Evolutionary conservation across 345 rosid genomes (phyloP).

Genomic region (Boechera divaricarpa): DNA sequence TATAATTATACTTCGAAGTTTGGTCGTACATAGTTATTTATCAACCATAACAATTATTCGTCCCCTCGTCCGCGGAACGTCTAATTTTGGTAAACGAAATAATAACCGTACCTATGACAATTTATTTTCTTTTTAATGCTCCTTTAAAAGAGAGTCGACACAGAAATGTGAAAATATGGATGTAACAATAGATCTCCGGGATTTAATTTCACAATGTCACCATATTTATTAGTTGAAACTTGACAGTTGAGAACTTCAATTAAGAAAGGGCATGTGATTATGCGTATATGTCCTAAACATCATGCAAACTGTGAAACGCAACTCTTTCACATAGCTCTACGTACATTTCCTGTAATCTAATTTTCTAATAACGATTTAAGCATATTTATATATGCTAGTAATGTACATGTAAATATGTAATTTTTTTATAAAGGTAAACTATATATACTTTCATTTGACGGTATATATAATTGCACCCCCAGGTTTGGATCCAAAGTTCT

Average conservation of each 20-base stretch:
- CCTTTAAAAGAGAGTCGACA: slow-evolving; percentile 11
- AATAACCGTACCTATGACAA: slow-evolving; percentile 11
- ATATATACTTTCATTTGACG: not conserved
- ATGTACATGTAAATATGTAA: not conserved
- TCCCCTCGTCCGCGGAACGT: not conserved
- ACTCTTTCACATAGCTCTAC: not conserved
- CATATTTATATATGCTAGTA: not conserved
- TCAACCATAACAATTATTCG: slow-evolving; percentile 1
- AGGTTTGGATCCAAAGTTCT: not conserved
- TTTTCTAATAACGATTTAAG: not conserved
- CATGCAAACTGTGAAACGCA: not conserved
- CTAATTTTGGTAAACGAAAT: slow-evolving; percentile 7
- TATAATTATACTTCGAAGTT: not conserved
- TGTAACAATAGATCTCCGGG: not conserved
- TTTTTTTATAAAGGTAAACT: not conserved
- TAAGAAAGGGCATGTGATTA: not conserved
- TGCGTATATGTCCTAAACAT: slow-evolving; percentile 11
- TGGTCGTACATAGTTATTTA: slow-evolving; percentile 12
- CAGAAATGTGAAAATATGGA: slow-evolving; percentile 13
- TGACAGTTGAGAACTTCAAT: not conserved
- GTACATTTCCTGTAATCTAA: not conserved
- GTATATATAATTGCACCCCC: not conserved
- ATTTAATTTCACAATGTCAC: slow-evolving; percentile 13
- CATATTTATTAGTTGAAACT: slow-evolving; percentile 26
- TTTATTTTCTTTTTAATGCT: not conserved